Evolutionary conservation across 345 rosid species (phyloP).

Genomic region (Eucalyptus albens): DNA sequence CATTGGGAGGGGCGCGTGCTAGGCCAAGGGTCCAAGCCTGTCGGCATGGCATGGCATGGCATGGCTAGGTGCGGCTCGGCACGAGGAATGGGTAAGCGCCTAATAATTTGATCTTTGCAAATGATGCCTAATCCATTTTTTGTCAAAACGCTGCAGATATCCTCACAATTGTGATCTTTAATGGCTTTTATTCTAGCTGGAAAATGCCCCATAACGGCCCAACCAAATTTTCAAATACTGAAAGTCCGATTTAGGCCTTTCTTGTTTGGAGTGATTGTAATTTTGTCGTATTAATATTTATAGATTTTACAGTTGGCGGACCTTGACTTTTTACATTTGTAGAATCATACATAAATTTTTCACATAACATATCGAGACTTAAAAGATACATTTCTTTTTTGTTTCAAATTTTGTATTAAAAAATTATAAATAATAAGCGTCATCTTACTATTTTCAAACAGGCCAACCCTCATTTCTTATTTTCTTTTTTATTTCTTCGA

Average conservation of each 20-base stretch:
- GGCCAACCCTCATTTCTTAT: not conserved
- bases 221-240: not conserved
- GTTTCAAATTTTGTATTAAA: not conserved
- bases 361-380: not conserved
- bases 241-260: not conserved
- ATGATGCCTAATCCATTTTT: not conserved
- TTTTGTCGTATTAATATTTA: not conserved
- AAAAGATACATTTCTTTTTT: not conserved
- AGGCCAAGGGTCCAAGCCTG: not conserved
- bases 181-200: not conserved
- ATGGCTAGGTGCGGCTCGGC: not conserved
- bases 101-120: not conserved
- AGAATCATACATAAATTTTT: not conserved
- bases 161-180: not conserved
- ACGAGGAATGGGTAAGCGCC: not conserved
- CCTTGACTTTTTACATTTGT: not conserved
- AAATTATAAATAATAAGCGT: not conserved
- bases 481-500: not conserved
- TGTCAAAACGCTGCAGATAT: not conserved
- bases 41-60: not conserved
- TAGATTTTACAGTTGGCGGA: not conserved
- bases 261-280: not conserved
- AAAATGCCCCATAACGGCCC: not conserved
- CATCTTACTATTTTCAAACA: not conserved
- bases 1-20: not conserved